These are phyloP conservation scores for Rhynchospora tenuis DNA, from an alignment of 176 grass and related monocot genomes.

Conservation along the genomic window DNA sequence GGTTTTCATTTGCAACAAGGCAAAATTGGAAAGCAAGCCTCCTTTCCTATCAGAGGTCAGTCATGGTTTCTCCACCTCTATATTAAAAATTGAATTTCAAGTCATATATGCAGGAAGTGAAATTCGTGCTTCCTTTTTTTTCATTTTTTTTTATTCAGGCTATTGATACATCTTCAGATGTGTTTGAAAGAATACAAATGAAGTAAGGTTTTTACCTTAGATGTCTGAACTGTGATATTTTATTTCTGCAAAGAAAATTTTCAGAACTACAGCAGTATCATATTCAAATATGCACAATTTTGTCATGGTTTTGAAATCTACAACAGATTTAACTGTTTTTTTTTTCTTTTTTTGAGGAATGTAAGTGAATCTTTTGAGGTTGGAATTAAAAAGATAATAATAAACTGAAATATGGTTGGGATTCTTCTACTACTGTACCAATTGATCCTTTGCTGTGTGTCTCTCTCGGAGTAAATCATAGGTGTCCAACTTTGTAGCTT, in stretches of 20 bases:
- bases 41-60: constrained; percentile 77
- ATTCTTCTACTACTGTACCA: not conserved
- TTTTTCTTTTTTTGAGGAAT: not conserved
- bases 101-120: not conserved
- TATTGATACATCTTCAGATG: constrained; percentile 44
- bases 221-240: not conserved
- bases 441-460: not conserved
- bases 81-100: not conserved
- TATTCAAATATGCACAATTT: not conserved
- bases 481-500: not conserved
- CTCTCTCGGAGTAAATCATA: too few relatives aligned
- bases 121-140: not conserved
- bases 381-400: not conserved
- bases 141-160: constrained; percentile 47
- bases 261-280: not conserved
- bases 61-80: not conserved
- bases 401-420: not conserved
- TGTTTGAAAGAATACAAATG: constrained; percentile 60
- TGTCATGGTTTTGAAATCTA: not conserved
- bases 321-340: not conserved
- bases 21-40: constrained; percentile 61
- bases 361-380: not conserved
- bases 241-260: not conserved
- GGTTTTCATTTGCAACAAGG: constrained; percentile 86
- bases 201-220: constrained; percentile 52